Base-by-base conservation (phyloP, 805 yeast genomes). In the Metschnikowia colocasiae region DNA sequence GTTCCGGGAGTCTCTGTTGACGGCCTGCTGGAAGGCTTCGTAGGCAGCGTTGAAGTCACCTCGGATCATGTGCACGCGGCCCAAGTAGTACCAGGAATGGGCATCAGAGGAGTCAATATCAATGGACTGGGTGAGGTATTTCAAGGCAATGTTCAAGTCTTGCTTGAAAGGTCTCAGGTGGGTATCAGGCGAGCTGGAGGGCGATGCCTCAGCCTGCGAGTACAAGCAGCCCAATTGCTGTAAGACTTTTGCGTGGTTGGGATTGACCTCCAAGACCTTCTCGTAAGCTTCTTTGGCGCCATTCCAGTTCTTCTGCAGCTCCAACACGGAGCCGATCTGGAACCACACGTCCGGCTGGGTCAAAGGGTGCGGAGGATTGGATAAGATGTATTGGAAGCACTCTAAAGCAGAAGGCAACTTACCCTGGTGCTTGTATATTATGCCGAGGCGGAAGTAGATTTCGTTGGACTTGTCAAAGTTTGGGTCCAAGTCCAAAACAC, bases 281-380 rank as follows among this genome's bases (percentile, higher is more conserved):
- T 92, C 97, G 65, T 94, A 94, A 7, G 98, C 98, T 53, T 91
- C 97, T 59, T 84, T 82, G 2, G 99, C 98, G 32, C 91, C 88
- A 52, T 77, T 80, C 79, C 87, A 92, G 61, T 90, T 96, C 59
- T 89, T 83, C 70, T 87, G 92, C 62, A 87, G 96, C 65, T 94
- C 99, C 58, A 94, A 77, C 1, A 94, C 98, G 27, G 90, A 86
- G 34, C 99, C 99, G 53, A 94, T 87, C 69, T 94, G 99, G 73
- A 94, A 94, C 98, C 98, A 94, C 46, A 94, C 95, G 64, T 94
- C 99, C 43, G 96, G 89, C 64, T 89, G 96, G 40, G 97, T 91
- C 54, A 94, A 74, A 1, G 99, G 99, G 45, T 89, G 85, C 1
- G 99, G 99, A 0, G 99, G 98, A 67, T 84, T 85, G 48, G 83